These are phyloP conservation scores for Pontederia paniculata DNA, from an alignment of 176 grass and related monocot genomes.

Conservation along the genomic window DNA sequence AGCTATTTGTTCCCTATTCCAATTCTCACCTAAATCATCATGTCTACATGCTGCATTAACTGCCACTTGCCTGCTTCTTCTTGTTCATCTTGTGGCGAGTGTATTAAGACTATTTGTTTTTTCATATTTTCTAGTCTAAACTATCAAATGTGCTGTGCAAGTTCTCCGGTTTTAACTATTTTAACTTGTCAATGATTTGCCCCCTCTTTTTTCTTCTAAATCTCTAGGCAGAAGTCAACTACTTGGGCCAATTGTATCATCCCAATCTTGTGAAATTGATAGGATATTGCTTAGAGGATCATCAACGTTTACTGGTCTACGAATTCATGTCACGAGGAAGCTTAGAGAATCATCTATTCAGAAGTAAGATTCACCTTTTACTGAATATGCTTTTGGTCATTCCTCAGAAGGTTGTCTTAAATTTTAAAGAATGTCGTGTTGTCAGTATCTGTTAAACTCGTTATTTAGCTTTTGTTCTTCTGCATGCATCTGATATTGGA, in stretches of 20 bases:
- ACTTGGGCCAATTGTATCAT: constrained; percentile 76
- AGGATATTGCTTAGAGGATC: constrained; percentile 88
- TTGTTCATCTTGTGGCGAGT: neutral
- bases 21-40: neutral
- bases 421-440: no score
- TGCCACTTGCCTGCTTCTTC: neutral
- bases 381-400: no score
- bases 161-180: neutral
- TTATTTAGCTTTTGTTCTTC: neutral
- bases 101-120: neutral
- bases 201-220: neutral
- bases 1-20: neutral
- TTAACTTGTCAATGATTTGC: no score
- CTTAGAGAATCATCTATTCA: constrained; percentile 98
- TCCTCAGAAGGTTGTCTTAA: no score
- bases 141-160: neutral
- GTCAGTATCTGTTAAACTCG: neutral
- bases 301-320: constrained; percentile 80
- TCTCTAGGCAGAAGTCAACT: constrained; percentile 92
- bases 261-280: constrained; percentile 94
- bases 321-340: constrained; percentile 92
- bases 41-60: neutral
- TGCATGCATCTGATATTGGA: neutral
- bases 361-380: constrained; percentile 41
- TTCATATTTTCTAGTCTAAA: no score